Conservation (phyloP, 2,329 filamentous ascomycete genomes). For the Exophiala mesophila region DNA sequence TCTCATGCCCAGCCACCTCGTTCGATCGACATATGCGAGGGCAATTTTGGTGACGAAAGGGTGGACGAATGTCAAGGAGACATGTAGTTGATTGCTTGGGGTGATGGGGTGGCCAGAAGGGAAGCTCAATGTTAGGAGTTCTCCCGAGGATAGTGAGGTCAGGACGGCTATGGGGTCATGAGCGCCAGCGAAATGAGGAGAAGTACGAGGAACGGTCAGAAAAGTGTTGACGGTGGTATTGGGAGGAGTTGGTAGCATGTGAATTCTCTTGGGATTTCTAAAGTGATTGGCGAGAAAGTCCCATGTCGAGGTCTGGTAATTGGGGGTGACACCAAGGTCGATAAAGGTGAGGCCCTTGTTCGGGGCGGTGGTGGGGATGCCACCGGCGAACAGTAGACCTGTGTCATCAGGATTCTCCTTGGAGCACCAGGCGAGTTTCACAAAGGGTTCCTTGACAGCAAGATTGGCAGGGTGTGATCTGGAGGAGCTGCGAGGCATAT, state of each 20-base stretch:
- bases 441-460: conserved; percentile 66
- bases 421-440: conserved; percentile 83
- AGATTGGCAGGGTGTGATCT: conserved; percentile 46
- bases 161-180: conserved; percentile 88
- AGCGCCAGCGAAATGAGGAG: conserved; percentile 79
- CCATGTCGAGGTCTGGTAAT: conserved; percentile 89
- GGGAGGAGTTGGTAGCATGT: conserved; percentile 68
- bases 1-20: conserved; percentile 83
- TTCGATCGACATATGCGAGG: conserved; percentile 69
- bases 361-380: conserved; percentile 61
- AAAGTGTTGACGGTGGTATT: conserved; percentile 75
- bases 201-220: conserved; percentile 72
- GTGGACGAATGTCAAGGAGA: conserved; percentile 81
- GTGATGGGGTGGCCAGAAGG: conserved; percentile 86
- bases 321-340: conserved; percentile 81
- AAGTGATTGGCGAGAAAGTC: conserved; percentile 75
- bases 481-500: conserved; percentile 55
- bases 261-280: conserved; percentile 65
- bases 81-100: conserved; percentile 86
- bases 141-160: conserved; percentile 74
- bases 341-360: conserved; percentile 80
- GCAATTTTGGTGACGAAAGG: conserved; percentile 74
- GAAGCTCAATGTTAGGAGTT: conserved; percentile 84
- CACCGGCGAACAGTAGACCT: conserved; percentile 79
- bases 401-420: conserved; percentile 93